A percentile compares a stretch with the other conserved stretches of the same genome.
Evolutionary conservation across 1,139 yeast genomes (phyloP).

Genomic region (Suhomyces panamericanus): DNA sequence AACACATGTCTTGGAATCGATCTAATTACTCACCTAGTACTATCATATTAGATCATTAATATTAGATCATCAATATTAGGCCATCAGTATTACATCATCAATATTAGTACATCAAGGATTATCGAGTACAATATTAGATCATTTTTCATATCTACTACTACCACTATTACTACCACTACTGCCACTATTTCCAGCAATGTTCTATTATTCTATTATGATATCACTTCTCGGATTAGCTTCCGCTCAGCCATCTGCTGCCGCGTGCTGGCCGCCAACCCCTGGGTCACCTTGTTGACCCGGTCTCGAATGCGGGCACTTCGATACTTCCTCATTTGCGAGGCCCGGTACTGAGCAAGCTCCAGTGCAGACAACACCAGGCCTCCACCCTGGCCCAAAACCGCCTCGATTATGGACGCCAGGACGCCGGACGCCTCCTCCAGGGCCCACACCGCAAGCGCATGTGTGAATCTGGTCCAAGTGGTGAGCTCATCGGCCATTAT

Average conservation of each 20-base stretch:
- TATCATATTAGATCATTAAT: too few relatives aligned
- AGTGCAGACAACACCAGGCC: neutral
- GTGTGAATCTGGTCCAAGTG: neutral
- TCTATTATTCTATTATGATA: too few relatives aligned
- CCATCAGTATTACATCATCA: too few relatives aligned
- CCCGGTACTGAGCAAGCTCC: neutral
- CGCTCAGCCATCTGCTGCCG: slow-evolving; percentile 22
- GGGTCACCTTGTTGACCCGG: slow-evolving; percentile 15
- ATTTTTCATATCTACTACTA: too few relatives aligned
- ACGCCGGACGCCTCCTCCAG: too few relatives aligned
- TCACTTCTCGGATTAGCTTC: slow-evolving; percentile 11
- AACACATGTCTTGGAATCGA: neutral
- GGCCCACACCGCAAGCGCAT: neutral
- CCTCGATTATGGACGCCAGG: neutral
- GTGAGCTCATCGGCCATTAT: neutral
- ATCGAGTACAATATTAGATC: too few relatives aligned
- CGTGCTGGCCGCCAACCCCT: slow-evolving; percentile 22
- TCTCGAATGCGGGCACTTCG: slow-evolving; percentile 15
- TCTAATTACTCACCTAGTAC: too few relatives aligned
- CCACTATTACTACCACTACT: too few relatives aligned
- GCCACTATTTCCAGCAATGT: too few relatives aligned
- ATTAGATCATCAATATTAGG: too few relatives aligned
- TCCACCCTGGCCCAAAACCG: neutral
- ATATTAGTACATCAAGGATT: too few relatives aligned
- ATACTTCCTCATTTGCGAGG: slow-evolving; percentile 8